Evolutionary conservation across 768 basidiomycete species (phyloP).

Genomic region (Tulasnella sp.): DNA sequence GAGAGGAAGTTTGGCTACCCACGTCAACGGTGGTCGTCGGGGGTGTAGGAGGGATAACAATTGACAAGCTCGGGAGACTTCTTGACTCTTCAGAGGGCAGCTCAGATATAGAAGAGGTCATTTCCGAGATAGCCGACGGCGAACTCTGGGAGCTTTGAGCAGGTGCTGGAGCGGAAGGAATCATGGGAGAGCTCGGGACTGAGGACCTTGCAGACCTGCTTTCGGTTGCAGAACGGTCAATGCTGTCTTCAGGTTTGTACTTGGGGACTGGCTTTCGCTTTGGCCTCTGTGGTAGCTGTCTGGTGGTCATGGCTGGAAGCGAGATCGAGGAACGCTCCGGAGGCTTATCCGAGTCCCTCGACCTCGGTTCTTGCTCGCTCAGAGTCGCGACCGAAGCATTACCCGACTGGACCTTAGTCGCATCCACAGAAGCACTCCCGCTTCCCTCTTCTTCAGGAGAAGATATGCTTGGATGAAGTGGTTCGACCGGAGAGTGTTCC

Average conservation of each 20-base stretch:
- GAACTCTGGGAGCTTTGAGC: neutral
- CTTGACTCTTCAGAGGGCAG: neutral
- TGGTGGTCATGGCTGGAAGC: neutral
- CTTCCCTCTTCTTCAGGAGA: neutral
- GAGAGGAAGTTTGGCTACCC: neutral
- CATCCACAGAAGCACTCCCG: neutral
- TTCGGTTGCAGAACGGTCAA: too few relatives aligned
- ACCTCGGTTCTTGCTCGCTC: neutral
- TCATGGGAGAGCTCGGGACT: neutral
- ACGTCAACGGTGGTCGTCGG: neutral
- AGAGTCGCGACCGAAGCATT: neutral
- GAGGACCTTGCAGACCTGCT: neutral
- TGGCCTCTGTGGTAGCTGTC: neutral
- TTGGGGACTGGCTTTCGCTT: neutral
- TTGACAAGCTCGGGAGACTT: neutral
- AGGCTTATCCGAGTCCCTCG: neutral
- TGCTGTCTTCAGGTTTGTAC: neutral
- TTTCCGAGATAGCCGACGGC: neutral
- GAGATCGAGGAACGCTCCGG: neutral
- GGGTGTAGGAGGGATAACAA: neutral
- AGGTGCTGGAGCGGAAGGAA: neutral
- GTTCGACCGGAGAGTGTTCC: neutral
- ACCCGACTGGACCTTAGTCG: neutral
- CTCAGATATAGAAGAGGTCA: too few relatives aligned
- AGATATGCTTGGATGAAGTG: neutral